Evolutionary conservation across 352 stramenopile genomes (phyloP).

Genomic region (Pythium myriotylum): DNA sequence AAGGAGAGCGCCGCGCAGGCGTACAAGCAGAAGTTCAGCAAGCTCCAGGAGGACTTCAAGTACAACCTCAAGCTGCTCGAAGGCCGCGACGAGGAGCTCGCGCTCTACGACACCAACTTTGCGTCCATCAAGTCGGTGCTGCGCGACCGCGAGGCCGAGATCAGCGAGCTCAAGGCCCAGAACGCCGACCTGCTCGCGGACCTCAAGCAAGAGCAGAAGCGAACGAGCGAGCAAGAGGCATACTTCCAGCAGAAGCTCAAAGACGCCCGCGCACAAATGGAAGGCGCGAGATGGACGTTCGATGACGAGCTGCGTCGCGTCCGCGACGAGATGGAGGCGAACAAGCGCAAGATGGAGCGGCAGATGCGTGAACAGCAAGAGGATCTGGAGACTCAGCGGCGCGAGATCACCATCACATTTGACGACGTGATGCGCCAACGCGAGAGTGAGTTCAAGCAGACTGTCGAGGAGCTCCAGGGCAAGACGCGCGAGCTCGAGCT

Average conservation of each 20-base stretch:
- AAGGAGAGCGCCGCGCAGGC: slow-evolving; percentile 47
- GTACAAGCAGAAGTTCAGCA: slow-evolving; percentile 79
- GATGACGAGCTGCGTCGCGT: slow-evolving; percentile 69
- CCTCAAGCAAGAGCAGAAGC: slow-evolving; percentile 49
- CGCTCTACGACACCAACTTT: slow-evolving; percentile 87
- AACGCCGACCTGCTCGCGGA: slow-evolving; percentile 56
- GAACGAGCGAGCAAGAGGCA: slow-evolving; percentile 46
- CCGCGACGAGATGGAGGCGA: slow-evolving; percentile 64
- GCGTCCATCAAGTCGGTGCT: slow-evolving; percentile 73
- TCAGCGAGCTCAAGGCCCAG: slow-evolving; percentile 67
- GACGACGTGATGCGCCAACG: slow-evolving; percentile 76
- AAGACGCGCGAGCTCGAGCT: slow-evolving; percentile 66
- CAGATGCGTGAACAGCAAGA: slow-evolving; percentile 77
- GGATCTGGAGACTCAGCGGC: slow-evolving; percentile 71
- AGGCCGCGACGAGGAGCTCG: slow-evolving; percentile 89
- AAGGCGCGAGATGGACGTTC: slow-evolving; percentile 72
- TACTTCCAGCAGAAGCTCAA: slow-evolving; percentile 78
- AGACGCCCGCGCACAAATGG: slow-evolving; percentile 69
- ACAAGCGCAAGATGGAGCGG: slow-evolving; percentile 50
- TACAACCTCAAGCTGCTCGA: slow-evolving; percentile 93
- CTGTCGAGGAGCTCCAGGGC: slow-evolving; percentile 42
- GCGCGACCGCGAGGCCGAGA: slow-evolving; percentile 68
- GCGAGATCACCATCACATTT: slow-evolving; percentile 73
- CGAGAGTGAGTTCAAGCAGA: slow-evolving; percentile 59
- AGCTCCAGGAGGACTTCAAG: slow-evolving; percentile 93